Evolutionary conservation across 805 yeast species (phyloP), one percentile per base, ranked within the genome.

Genomic region (Kodamaea jinghongensis): DNA sequence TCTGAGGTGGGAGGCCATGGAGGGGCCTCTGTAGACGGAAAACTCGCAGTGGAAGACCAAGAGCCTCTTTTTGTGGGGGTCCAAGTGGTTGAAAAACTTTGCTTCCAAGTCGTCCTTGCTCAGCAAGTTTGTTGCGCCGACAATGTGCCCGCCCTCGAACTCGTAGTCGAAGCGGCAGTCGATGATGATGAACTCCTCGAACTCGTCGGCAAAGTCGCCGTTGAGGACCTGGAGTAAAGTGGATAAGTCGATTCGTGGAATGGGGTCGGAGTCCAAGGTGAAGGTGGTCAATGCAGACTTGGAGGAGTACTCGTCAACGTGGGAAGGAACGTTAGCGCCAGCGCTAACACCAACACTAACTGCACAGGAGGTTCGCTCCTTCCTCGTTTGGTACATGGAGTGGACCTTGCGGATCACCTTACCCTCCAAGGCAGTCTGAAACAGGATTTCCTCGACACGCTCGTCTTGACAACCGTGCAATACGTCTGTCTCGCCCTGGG

Each of bases 161-260:
- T 93, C 99, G 65, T 91, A 91, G 51, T 82, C 87, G 56, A 93
- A 93, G 39, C 99, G 77, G 57, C 98, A 89, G 63, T 93, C 99
- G 7, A 93, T 69, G 12, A 93, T 67, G 6, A 76, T 50, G 29
- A 75, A 63, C 25, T 77, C 76, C 44, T 79, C 79, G 52, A 81
- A 88, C 36, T 64, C 65, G 15, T 71, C 60, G 11, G 60, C 47
- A 49, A 67, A 66, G 11, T 61, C 52, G 34, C 87, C 86, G 41
- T 73, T 76, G 42, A 86, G 59, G 33, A 83, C 74, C 34, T 68
- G 73, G 51, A 73, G 73, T 58, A 81, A 67, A 42, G 80, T 81
- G 38, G 65, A 71, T 36, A 74, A 82, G 42, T 67, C 72, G 47
- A 86, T 83, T 41, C 91, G 72, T 17, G 87, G 85, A 37, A 86